Conservation (phyloP, 106 monocot species). For the Xerophyta viscosa region DNA sequence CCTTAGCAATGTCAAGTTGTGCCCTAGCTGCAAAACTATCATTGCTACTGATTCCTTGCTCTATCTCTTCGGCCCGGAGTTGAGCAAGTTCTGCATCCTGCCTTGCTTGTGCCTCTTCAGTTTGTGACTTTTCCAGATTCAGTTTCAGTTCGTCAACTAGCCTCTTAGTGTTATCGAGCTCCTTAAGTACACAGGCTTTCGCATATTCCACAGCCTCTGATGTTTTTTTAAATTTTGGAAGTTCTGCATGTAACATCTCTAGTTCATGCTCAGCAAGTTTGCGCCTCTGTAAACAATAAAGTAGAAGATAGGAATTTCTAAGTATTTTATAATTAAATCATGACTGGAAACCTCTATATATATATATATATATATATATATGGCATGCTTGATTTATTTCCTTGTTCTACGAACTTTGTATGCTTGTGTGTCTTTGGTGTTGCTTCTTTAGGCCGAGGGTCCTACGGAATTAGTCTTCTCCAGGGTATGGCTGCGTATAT, state of each 20-base stretch:
- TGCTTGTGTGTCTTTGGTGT: too few species aligned
- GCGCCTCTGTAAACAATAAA: constrained; percentile 22
- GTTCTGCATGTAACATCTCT: constrained; percentile 13
- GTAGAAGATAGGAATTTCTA: too few species aligned
- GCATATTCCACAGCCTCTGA: constrained; percentile 28
- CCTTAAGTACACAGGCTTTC: constrained; percentile 29
- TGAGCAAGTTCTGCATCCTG: constrained; percentile 50
- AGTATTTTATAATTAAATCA: too few species aligned
- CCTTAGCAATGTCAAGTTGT: constrained; percentile 42
- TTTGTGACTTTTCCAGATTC: constrained; percentile 25
- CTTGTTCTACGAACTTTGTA: too few species aligned
- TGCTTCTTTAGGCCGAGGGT: too few species aligned
- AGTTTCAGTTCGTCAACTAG: constrained; percentile 34
- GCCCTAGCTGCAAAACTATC: constrained; percentile 35
- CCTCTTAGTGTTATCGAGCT: constrained; percentile 40
- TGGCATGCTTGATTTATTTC: too few species aligned
- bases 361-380: too few species aligned
- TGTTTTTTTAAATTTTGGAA: constrained; percentile 21
- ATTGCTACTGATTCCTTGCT: constrained; percentile 29
- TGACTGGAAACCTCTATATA: too few species aligned
- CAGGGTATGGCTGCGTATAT: too few species aligned
- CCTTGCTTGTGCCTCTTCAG: constrained; percentile 25
- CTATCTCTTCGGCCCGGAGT: constrained; percentile 38
- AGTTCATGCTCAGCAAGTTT: constrained; percentile 26
- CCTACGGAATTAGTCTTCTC: too few species aligned